Evolutionary conservation across 768 basidiomycete species (phyloP), one percentile per base, ranked within the genome.

Genomic region (Fibroporia radiculosa): DNA sequence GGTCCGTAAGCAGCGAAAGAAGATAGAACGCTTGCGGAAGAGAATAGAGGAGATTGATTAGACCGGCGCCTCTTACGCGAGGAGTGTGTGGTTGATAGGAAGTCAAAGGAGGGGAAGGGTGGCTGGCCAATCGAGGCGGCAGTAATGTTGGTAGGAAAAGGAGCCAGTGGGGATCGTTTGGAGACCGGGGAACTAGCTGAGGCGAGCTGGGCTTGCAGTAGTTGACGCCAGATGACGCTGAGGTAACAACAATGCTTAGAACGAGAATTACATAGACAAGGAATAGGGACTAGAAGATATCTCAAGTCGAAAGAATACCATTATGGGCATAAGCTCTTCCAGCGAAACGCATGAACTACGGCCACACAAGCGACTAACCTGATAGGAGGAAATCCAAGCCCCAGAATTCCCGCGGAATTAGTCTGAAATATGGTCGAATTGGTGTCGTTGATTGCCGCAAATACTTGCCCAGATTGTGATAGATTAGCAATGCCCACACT

Each of bases 311-410:
- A 7, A n/a, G n/a, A 8, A 24, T 18, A 27, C 27, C 40, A n/a
- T 8, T 16, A 23, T 27, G n/a, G 32, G 16, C 7, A 41, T 7
- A 40, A 40, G 7, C 34, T 26, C 44, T 27, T n/a, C 6, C n/a
- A 27, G 19, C 5, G n/a, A n/a, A n/a, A n/a, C n/a, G n/a, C n/a
- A n/a, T n/a, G n/a, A n/a, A n/a, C 16, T 18, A 6, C 16, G 34
- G 34, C 16, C 6, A 7, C 13, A n/a, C 34, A 28, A 34, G 25
- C 14, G 12, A 43, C 55, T 10, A 10, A 82, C 83, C 83, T 85
- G 49, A 81, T 82, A 12, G 75, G 57, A 3, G 85, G 83, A 50
- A 88, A 88, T 0, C 87, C 85, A 8, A 87, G 66, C 0, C 86
- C 86, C 45, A 88, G 71, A 32, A 88, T 84, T 2, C 84, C 86